Evolutionary conservation across 2,329 filamentous ascomycete genomes (phyloP), one percentile per base, ranked within the genome.

Genomic region (Amauroascus verrucosus): DNA sequence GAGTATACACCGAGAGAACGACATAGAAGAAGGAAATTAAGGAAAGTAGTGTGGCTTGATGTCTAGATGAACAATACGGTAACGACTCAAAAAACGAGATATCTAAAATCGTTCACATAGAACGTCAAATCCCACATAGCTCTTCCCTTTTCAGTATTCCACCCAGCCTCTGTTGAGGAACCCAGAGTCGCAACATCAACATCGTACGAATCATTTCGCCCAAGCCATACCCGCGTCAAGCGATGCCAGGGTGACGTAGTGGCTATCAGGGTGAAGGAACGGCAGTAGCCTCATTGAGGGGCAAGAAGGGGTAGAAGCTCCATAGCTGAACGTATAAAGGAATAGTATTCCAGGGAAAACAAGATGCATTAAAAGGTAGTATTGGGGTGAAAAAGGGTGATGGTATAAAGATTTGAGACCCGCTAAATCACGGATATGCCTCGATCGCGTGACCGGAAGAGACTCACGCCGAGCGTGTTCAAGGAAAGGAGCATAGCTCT

Each of bases 361-460:
- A 22, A 32, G 37, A 11, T 38, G 24, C 44, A 51, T 51, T 51
- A 51, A 44, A 51, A 51, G 4, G 26, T 43, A 16, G 22, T 51
- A 51, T 51, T 32, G 11, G 35, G 16, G 7, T 32, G 16, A 41
- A 32, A 40, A 3, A 22, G 30, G 16, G 48, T 4, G 22, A 13
- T n/a, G 48, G 22, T 18, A 35, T 18, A 43, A 33, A 40, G 43
- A 38, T 44, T 51, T 44, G 37, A 32, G 37, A 22, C 14, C 37
- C 28, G 46, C 18, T 48, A 14, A 37, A 48, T 48, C 48, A 32
- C 40, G 37, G 16, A 32, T 22, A 49, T 26, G 32, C 32, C 33
- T 48, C 38, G 22, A 16, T 20, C 32, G 24, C 44, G 3, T 33
- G n/a, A 33, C 41, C 41, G 41, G 24, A 14, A 9, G 24, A 41